Evolutionary conservation across 768 basidiomycete species (phyloP).

Genomic region (Tulasnella sp.): DNA sequence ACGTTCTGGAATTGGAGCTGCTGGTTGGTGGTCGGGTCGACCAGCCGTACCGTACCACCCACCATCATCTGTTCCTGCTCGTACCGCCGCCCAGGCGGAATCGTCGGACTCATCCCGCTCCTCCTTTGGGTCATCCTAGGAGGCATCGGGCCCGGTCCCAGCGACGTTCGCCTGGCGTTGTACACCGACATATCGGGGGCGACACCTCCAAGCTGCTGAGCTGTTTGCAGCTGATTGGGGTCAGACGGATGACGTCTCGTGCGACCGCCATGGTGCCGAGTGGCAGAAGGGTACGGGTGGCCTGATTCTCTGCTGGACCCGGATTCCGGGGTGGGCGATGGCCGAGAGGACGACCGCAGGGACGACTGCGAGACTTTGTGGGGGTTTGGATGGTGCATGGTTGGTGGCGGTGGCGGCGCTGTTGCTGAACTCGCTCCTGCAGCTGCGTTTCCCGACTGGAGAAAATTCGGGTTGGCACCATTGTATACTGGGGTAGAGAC

Average conservation of each 20-base stretch:
- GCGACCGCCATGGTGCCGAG: not conserved
- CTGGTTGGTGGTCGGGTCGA: no score
- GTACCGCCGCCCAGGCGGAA: not conserved
- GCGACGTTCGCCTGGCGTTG: not conserved
- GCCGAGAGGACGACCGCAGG: constrained; percentile 3
- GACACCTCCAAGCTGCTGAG: not conserved
- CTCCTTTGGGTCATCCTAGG: not conserved
- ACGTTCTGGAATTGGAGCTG: no score
- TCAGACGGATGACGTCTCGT: not conserved
- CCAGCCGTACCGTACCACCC: no score
- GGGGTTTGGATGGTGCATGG: not conserved
- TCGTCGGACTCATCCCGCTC: not conserved
- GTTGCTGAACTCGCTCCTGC: not conserved
- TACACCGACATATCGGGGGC: not conserved
- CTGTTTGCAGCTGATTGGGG: not conserved
- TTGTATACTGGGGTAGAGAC: not conserved
- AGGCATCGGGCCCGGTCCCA: not conserved
- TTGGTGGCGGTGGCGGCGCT: constrained; percentile 9
- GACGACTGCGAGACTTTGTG: not conserved
- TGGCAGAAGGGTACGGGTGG: not conserved
- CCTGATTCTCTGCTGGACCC: not conserved
- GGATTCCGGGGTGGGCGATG: constrained; percentile 5
- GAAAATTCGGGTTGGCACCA: not conserved
- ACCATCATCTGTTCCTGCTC: not conserved
- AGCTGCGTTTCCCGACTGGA: not conserved